A percentile compares a stretch with the other conserved stretches of the same genome.
These are phyloP conservation scores for Panaeolus papilionaceus DNA, from an alignment of 768 basidiomycete species.

Conservation along the genomic window DNA sequence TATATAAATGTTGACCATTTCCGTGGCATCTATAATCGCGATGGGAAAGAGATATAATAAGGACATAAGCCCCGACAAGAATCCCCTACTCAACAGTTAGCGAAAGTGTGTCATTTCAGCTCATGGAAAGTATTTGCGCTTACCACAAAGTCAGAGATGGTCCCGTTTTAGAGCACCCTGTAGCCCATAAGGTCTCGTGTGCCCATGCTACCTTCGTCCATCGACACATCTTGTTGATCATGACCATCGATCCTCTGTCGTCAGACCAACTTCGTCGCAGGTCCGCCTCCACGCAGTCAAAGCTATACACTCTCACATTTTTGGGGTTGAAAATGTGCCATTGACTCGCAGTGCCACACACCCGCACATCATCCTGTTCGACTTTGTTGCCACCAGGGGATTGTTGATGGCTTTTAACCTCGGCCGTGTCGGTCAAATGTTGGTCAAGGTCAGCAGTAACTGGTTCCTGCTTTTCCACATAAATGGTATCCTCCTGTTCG, in stretches of 20 bases:
- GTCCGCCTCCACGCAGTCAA: slow-evolving; percentile 43
- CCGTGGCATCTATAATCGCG: slow-evolving; percentile 37
- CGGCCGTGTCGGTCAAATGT: not conserved
- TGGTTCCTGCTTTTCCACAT: not conserved
- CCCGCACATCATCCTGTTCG: slow-evolving; percentile 37
- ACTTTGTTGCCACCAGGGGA: not conserved
- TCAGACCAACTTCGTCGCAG: slow-evolving; percentile 44
- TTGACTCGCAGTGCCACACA: slow-evolving; percentile 34
- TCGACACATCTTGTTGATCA: slow-evolving; percentile 42
- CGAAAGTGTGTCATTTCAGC: not conserved
- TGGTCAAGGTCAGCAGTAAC: slow-evolving; percentile 14
- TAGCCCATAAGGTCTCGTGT: slow-evolving; percentile 15
- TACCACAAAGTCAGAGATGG: not conserved
- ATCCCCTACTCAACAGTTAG: not conserved
- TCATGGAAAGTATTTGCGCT: not conserved
- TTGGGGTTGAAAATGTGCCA: slow-evolving; percentile 44
- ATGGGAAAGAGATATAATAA: not conserved
- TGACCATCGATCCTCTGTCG: slow-evolving; percentile 44
- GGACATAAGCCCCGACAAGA: not conserved
- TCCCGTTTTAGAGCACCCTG: not conserved
- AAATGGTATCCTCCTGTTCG: not conserved
- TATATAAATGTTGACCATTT: slow-evolving; percentile 40
- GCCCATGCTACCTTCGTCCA: slow-evolving; percentile 39
- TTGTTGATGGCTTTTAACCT: not conserved
- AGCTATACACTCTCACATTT: slow-evolving; percentile 43